Conservation (phyloP, 2,329 filamentous ascomycete genomes). For the Sphaerostilbella broomeana region DNA sequence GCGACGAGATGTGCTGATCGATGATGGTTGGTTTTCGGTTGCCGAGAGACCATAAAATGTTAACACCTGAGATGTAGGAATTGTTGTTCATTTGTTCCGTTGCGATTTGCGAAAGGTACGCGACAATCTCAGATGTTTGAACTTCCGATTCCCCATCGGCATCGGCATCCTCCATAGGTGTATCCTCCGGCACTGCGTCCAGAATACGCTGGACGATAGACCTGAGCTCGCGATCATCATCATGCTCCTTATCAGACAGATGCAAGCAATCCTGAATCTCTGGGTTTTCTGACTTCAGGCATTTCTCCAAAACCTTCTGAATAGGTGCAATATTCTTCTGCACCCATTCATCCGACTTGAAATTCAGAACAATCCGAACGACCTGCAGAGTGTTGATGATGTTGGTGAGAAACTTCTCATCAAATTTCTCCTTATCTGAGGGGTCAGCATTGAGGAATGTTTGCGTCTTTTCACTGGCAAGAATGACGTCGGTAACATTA, state of each 20-base stretch:
- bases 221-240: slow-evolving; percentile 63
- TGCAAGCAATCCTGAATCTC: slow-evolving; percentile 94
- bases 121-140: slow-evolving; percentile 79
- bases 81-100: slow-evolving; percentile 77
- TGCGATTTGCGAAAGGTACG: slow-evolving; percentile 75
- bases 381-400: slow-evolving; percentile 94
- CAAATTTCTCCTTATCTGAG: slow-evolving; percentile 62
- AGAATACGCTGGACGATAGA: slow-evolving; percentile 77
- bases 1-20: slow-evolving; percentile 75
- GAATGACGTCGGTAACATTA: slow-evolving; percentile 79
- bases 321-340: slow-evolving; percentile 67
- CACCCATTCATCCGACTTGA: slow-evolving; percentile 88
- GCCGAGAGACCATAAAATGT: slow-evolving; percentile 87
- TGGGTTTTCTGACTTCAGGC: slow-evolving; percentile 77
- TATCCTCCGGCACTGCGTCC: slow-evolving; percentile 76
- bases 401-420: slow-evolving; percentile 76
- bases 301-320: slow-evolving; percentile 85
- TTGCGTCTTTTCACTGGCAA: slow-evolving; percentile 72
- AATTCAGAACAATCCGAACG: slow-evolving; percentile 79
- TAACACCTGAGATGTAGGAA: slow-evolving; percentile 83
- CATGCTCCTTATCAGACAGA: slow-evolving; percentile 60
- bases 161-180: slow-evolving; percentile 65
- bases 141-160: slow-evolving; percentile 79
- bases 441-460: slow-evolving; percentile 53
- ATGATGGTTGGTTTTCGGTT: slow-evolving; percentile 79